phyloP scores from a whole-genome alignment of 1,284 basidiomycete genomes.

The Puccinia hordei region DNA sequence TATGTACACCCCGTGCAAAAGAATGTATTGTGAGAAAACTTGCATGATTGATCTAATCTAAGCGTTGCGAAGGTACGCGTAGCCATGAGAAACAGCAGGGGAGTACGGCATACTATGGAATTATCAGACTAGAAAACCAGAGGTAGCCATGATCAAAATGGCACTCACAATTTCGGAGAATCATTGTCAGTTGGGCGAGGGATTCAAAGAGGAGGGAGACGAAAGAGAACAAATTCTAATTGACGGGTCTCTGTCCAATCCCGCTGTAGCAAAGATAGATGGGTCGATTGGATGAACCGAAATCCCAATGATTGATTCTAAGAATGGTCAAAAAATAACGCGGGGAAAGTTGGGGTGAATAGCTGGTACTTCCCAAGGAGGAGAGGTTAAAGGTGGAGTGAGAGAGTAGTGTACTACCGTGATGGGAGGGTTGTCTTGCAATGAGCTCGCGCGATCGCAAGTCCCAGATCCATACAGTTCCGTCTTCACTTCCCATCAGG shows the following conservation, averaged over 20 bases:
- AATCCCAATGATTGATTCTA: neutral
- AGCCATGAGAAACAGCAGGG: no score
- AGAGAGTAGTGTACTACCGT: slow-evolving; percentile 54
- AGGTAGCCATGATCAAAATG: no score
- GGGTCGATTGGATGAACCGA: slow-evolving; percentile 71
- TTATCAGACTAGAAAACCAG: no score
- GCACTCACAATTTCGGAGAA: no score
- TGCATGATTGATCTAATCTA: no score
- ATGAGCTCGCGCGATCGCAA: slow-evolving; percentile 77
- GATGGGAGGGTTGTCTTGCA: slow-evolving; percentile 74
- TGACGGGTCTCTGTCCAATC: slow-evolving; percentile 78
- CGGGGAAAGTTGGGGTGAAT: no score
- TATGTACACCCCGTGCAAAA: no score
- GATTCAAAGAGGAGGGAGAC: neutral
- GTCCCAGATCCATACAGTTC: slow-evolving; percentile 85
- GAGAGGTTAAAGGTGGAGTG: no score
- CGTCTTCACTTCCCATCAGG: slow-evolving; percentile 86
- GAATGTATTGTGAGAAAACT: no score
- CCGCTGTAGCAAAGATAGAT: slow-evolving; percentile 75
- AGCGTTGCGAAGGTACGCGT: no score
- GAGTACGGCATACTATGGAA: no score
- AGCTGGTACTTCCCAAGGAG: slow-evolving; percentile 6
- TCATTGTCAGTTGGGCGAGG: neutral
- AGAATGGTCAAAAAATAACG: slow-evolving; percentile 26
- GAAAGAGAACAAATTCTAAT: slow-evolving; percentile 66